Conservation (phyloP, 192 early-diverging fungal genomes). For the Endogone sp. region DNA sequence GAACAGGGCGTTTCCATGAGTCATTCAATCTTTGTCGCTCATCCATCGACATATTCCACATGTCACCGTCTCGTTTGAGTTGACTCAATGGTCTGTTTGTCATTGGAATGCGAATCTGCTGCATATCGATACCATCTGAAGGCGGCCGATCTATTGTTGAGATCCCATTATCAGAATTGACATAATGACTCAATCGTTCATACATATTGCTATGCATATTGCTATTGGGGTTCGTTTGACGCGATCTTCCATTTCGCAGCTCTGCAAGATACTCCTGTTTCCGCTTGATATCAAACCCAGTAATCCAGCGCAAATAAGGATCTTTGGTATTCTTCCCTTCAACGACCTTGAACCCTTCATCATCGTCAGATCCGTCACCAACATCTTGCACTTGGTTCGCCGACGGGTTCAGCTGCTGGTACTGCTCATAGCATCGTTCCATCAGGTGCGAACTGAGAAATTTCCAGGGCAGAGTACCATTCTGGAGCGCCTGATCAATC, state of each 20-base stretch:
- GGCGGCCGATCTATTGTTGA: neutral
- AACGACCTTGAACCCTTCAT: neutral
- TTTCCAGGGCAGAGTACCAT: neutral
- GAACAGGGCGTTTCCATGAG: neutral
- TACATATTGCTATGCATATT: no score
- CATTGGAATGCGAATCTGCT: neutral
- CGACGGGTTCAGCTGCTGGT: neutral
- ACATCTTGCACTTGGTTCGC: neutral
- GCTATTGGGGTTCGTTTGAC: neutral
- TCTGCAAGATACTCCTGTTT: neutral
- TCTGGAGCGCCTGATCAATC: neutral
- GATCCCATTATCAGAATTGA: neutral
- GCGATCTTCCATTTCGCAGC: neutral
- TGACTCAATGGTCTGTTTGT: neutral
- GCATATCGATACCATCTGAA: neutral
- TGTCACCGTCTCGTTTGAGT: neutral
- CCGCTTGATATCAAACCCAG: neutral
- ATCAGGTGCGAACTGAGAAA: neutral
- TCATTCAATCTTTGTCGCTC: constrained; percentile 2
- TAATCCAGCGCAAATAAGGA: neutral
- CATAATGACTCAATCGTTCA: neutral
- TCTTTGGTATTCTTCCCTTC: neutral
- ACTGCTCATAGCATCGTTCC: neutral
- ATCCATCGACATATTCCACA: constrained; percentile 15
- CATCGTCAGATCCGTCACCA: neutral